A percentile compares a stretch with the other conserved stretches of the same genome.
Evolutionary conservation across 2,329 filamentous ascomycete species (phyloP).

Genomic region (Paecilomyces variotii): DNA sequence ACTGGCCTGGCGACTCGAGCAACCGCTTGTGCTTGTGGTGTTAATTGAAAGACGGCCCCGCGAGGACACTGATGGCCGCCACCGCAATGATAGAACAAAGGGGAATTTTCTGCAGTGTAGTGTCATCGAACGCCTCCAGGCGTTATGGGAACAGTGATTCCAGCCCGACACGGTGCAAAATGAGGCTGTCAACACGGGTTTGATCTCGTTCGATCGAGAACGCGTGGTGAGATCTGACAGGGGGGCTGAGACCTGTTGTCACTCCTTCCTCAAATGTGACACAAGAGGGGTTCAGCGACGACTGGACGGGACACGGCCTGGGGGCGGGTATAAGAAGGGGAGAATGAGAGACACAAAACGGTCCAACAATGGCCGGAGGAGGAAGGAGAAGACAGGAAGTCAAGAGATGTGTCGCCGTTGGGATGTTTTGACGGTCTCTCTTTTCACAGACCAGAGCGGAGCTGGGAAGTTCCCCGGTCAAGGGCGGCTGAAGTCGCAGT

Average conservation of each 20-base stretch:
- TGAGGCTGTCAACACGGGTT: neutral
- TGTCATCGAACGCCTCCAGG: neutral
- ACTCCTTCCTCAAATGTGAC: neutral
- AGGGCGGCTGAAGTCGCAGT: neutral
- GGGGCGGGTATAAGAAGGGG: neutral
- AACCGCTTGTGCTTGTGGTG: neutral
- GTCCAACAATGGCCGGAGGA: neutral
- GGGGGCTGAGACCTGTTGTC: neutral
- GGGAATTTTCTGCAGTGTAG: neutral
- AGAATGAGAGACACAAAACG: neutral
- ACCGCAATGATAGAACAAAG: neutral
- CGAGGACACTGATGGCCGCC: neutral
- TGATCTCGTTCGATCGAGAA: neutral
- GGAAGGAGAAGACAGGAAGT: neutral
- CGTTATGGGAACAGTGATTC: neutral
- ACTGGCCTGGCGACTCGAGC: neutral
- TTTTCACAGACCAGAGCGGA: neutral
- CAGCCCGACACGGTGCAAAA: neutral
- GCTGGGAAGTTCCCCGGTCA: neutral
- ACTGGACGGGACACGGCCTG: neutral
- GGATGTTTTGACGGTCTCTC: neutral
- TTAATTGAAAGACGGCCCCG: neutral
- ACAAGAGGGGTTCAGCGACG: neutral
- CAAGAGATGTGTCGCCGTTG: neutral
- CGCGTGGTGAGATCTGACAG: neutral